A percentile compares a stretch with the other conserved stretches of the same genome.
phyloP scores from a whole-genome alignment of 306 rosid species.

The Carpinus fangiana region DNA sequence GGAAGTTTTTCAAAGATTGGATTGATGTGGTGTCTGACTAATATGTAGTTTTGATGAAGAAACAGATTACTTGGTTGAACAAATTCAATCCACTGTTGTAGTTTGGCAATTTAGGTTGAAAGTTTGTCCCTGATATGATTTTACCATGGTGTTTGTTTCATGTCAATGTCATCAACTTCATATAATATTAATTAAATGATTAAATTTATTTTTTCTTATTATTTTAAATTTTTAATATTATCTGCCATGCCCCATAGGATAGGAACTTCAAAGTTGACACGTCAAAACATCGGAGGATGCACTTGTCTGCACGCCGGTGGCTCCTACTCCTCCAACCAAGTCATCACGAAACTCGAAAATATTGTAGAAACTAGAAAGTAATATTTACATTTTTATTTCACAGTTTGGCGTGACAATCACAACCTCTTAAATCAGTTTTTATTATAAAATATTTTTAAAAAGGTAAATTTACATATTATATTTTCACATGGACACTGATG shows the following conservation, averaged over 20 bases:
- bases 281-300: background rate
- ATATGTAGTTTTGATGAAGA: background rate
- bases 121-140: background rate
- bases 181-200: too few relatives aligned
- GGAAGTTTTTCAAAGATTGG: background rate
- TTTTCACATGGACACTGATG: too few relatives aligned
- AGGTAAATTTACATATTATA: too few relatives aligned
- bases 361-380: background rate
- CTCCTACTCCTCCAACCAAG: background rate
- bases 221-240: too few relatives aligned
- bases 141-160: background rate
- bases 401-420: too few relatives aligned
- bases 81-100: background rate
- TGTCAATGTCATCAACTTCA: background rate
- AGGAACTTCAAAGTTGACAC: background rate
- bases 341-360: background rate
- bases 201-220: too few relatives aligned
- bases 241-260: too few relatives aligned
- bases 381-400: too few relatives aligned
- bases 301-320: constrained; percentile 3
- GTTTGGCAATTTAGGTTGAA: background rate
- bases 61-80: background rate
- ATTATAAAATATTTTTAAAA: too few relatives aligned
- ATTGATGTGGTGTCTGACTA: background rate
- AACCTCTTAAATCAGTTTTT: too few relatives aligned